Evolutionary conservation across 768 basidiomycete species (phyloP).

Genomic region (Suillus clintonianus): DNA sequence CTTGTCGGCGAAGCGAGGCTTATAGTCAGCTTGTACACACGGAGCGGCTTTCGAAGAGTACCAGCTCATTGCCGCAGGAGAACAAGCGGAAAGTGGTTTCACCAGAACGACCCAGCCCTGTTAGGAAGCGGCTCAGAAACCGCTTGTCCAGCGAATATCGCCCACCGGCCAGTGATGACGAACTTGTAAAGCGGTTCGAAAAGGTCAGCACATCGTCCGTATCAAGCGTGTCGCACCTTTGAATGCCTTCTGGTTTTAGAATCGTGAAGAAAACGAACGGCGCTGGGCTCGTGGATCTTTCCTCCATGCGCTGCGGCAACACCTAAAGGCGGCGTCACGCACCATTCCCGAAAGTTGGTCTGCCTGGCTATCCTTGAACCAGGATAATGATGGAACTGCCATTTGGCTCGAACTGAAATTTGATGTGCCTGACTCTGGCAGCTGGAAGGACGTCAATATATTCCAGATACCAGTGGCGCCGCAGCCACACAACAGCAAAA

Average conservation of each 20-base stretch:
- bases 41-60: conserved; percentile 33
- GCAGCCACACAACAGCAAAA: conserved; percentile 15
- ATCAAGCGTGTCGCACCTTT: conserved; percentile 7
- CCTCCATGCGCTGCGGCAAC: conserved; percentile 38
- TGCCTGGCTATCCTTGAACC: conserved; percentile 76
- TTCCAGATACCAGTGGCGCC: conserved; percentile 59
- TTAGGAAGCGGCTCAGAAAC: conserved; percentile 33
- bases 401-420: conserved; percentile 84
- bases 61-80: conserved; percentile 3
- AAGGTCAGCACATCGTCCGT: conserved; percentile 48
- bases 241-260: conserved; percentile 41
- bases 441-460: conserved; percentile 58
- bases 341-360: conserved; percentile 50
- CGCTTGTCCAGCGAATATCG: conserved; percentile 46
- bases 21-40: conserved; percentile 56
- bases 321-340: conserved; percentile 37
- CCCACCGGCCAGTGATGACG: conserved; percentile 62
- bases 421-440: conserved; percentile 61
- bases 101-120: conserved; percentile 18
- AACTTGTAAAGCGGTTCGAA: conserved; percentile 63
- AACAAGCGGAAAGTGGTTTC: conserved; percentile 29
- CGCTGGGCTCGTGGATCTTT: conserved; percentile 80
- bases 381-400: conserved; percentile 71
- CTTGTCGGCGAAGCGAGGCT: conserved; percentile 57
- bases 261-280: conserved; percentile 66